phyloP scores from a whole-genome alignment of 2,329 filamentous ascomycete genomes.

The Pseudohalonectria lignicola region DNA sequence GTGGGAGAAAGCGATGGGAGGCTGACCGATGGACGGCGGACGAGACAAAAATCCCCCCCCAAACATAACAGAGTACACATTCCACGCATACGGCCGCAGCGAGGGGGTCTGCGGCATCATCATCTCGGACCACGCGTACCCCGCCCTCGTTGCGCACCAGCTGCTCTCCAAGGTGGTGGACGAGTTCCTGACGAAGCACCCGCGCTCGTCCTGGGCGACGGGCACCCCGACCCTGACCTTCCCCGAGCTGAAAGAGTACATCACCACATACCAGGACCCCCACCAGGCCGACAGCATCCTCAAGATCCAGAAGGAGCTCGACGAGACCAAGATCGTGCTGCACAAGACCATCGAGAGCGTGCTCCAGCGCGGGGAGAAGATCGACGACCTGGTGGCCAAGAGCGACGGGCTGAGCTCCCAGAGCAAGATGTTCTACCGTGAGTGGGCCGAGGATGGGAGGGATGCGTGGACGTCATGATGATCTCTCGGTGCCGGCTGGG shows the following conservation, averaged over 20 bases:
- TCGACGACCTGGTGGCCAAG: slow-evolving; percentile 88
- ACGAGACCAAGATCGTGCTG: slow-evolving; percentile 94
- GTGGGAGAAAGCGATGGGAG: too few species aligned
- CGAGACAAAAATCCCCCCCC: not conserved
- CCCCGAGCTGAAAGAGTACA: slow-evolving; percentile 69
- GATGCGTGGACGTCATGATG: too few species aligned
- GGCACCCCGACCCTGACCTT: slow-evolving; percentile 45
- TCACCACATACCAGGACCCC: slow-evolving; percentile 69
- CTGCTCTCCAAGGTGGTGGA: slow-evolving; percentile 81
- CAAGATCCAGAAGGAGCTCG: slow-evolving; percentile 92
- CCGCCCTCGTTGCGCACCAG: slow-evolving; percentile 70
- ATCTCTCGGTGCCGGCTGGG: too few species aligned
- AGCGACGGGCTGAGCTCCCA: slow-evolving; percentile 81
- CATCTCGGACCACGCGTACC: slow-evolving; percentile 67
- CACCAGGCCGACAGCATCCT: slow-evolving; percentile 80
- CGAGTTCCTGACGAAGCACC: slow-evolving; percentile 69
- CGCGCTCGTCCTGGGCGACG: slow-evolving; percentile 51
- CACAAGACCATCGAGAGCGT: slow-evolving; percentile 92
- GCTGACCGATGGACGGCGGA: not conserved
- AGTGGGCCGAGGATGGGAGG: too few species aligned
- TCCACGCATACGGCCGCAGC: slow-evolving; percentile 67
- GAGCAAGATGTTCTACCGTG: slow-evolving; percentile 95
- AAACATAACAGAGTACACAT: slow-evolving; percentile 45
- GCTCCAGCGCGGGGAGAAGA: slow-evolving; percentile 88
- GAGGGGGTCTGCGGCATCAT: slow-evolving; percentile 68